A percentile compares a stretch with the other conserved stretches of the same genome.
Conservation (phyloP, 177 flowering plant species). For the Vitis hybrid region DNA sequence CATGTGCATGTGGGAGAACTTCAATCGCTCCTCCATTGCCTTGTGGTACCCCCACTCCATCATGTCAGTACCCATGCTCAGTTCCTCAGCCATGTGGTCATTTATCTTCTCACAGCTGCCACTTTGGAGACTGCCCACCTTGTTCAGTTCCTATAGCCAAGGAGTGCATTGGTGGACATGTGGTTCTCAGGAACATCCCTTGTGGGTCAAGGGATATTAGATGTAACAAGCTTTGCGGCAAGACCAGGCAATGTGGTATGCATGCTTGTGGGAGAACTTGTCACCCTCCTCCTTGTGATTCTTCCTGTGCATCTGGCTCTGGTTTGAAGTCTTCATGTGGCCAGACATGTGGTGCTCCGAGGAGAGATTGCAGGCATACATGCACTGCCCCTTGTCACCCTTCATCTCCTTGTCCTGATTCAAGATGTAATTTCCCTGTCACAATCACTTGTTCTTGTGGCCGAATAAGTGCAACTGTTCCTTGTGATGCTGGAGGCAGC, state of each 20-base stretch:
- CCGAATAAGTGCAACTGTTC: slow-evolving; percentile 71
- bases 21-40: slow-evolving; percentile 93
- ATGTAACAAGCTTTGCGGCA: slow-evolving; percentile 91
- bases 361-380: slow-evolving; percentile 91
- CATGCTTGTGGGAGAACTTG: slow-evolving; percentile 93
- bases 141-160: slow-evolving; percentile 88
- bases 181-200: slow-evolving; percentile 83
- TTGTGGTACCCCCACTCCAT: slow-evolving; percentile 90
- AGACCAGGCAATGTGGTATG: slow-evolving; percentile 89
- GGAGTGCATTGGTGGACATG: slow-evolving; percentile 95
- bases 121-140: slow-evolving; percentile 97
- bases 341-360: slow-evolving; percentile 94
- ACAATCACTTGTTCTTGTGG: slow-evolving; percentile 87
- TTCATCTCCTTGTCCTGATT: slow-evolving; percentile 70
- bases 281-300: slow-evolving; percentile 80
- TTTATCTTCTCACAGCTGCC: slow-evolving; percentile 79
- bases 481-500: slow-evolving; percentile 88
- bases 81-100: slow-evolving; percentile 95
- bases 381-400: slow-evolving; percentile 85
- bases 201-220: slow-evolving; percentile 92
- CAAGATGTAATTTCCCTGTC: slow-evolving; percentile 71
- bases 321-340: slow-evolving; percentile 65
- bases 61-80: slow-evolving; percentile 79
- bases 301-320: slow-evolving; percentile 29
- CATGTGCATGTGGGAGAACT: slow-evolving; percentile 92